phyloP scores from a whole-genome alignment of 2,329 filamentous ascomycete species.

The Epichloe elymi region DNA sequence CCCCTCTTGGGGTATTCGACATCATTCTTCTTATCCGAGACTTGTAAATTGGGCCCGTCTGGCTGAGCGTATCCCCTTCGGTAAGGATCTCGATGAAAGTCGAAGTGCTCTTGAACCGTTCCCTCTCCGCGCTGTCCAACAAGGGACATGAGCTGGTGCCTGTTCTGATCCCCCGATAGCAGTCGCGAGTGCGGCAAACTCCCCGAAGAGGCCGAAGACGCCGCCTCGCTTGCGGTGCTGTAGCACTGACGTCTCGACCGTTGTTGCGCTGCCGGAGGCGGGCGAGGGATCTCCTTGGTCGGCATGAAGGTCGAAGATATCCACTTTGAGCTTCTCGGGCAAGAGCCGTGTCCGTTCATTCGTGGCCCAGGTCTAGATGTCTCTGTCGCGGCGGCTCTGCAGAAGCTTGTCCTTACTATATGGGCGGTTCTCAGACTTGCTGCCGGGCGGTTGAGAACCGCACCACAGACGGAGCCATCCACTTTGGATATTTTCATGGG shows the following conservation, averaged over 20 bases:
- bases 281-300: slow-evolving; percentile 11
- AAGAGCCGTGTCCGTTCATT: slow-evolving; percentile 11
- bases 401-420: slow-evolving; percentile 15
- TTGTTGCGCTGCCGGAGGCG: neutral
- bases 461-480: slow-evolving; percentile 46
- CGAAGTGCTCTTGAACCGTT: slow-evolving; percentile 39
- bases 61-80: slow-evolving; percentile 38
- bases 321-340: slow-evolving; percentile 24
- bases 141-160: slow-evolving; percentile 37
- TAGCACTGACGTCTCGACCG: slow-evolving; percentile 11
- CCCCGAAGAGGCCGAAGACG: slow-evolving; percentile 5
- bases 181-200: slow-evolving; percentile 1
- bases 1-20: slow-evolving; percentile 30
- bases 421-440: slow-evolving; percentile 12
- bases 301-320: slow-evolving; percentile 28
- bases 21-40: slow-evolving; percentile 40
- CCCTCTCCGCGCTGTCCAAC: slow-evolving; percentile 36
- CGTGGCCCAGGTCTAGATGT: slow-evolving; percentile 8
- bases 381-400: slow-evolving; percentile 10
- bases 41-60: slow-evolving; percentile 32
- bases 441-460: slow-evolving; percentile 35
- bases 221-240: slow-evolving; percentile 14
- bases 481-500: slow-evolving; percentile 49
- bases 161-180: slow-evolving; percentile 9
- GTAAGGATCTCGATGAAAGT: slow-evolving; percentile 39